Percentiles rank a stretch among this genome's conserved stretches.
These are phyloP conservation scores for Dipteronia sinensis DNA, from an alignment of 345 rosid genomes.

Conservation along the genomic window DNA sequence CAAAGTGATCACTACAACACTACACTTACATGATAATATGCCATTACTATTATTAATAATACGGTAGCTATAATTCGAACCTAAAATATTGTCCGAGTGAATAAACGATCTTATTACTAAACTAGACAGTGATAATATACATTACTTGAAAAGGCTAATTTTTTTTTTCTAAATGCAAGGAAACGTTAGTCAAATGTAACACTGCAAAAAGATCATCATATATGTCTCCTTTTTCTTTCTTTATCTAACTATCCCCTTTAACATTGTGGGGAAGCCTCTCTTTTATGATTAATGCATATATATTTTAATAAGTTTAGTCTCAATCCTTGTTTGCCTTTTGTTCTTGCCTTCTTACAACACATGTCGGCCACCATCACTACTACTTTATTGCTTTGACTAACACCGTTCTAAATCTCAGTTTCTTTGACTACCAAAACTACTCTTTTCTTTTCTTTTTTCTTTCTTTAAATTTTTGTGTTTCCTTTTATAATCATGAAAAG, in stretches of 20 bases:
- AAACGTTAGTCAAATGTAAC: slow-evolving; percentile 35
- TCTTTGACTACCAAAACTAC: slow-evolving; percentile 21
- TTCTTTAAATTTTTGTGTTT: neutral
- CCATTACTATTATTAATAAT: neutral
- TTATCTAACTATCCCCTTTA: slow-evolving; percentile 18
- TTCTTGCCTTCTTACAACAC: slow-evolving; percentile 25
- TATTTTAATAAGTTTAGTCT: slow-evolving; percentile 28
- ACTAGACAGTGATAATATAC: no score
- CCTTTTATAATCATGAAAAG: slow-evolving; percentile 23
- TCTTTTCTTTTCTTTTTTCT: neutral
- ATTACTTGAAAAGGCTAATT: slow-evolving; percentile 33
- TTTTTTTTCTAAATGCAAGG: neutral
- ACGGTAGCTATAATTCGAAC: no score
- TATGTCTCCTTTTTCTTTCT: slow-evolving; percentile 25
- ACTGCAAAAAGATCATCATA: slow-evolving; percentile 35
- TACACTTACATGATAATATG: slow-evolving; percentile 31
- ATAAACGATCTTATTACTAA: no score
- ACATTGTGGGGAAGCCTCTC: slow-evolving; percentile 31
- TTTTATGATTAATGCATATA: neutral
- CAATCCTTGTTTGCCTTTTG: slow-evolving; percentile 36
- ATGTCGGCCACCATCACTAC: slow-evolving; percentile 48
- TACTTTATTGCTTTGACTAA: slow-evolving; percentile 27
- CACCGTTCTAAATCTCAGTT: neutral
- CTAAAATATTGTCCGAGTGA: no score
- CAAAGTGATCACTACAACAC: slow-evolving; percentile 2